Conservation (phyloP, 768 basidiomycete genomes). For the Cystofilobasidium bisporidii region DNA sequence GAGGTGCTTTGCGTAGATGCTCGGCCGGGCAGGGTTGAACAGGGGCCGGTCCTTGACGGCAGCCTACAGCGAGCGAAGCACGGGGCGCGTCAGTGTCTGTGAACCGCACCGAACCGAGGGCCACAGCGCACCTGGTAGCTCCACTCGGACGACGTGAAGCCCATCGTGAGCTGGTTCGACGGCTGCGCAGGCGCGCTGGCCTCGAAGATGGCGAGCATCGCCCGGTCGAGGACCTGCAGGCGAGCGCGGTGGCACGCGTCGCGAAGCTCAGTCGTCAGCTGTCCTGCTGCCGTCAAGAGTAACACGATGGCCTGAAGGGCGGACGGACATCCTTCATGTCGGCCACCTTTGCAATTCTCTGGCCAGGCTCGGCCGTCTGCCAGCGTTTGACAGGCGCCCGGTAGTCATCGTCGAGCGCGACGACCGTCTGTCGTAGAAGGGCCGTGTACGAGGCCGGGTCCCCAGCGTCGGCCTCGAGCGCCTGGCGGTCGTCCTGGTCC, state of each 20-base stretch:
- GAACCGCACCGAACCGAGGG: no score
- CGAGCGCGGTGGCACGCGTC: neutral
- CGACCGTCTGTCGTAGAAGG: slow-evolving; percentile 1
- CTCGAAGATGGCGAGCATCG: slow-evolving; percentile 15
- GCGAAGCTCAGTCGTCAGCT: neutral
- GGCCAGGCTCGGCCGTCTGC: neutral
- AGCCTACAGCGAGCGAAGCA: neutral
- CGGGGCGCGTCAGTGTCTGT: neutral
- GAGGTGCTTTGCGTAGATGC: slow-evolving; percentile 34
- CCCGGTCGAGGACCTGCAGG: slow-evolving; percentile 9
- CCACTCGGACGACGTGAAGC: slow-evolving; percentile 7
- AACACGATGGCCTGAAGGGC: no score
- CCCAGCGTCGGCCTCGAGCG: no score
- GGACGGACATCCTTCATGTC: slow-evolving; percentile 14
- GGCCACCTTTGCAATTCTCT: neutral
- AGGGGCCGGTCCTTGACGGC: neutral
- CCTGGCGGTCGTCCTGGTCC: no score
- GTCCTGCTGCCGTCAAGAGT: no score
- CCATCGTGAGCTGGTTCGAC: slow-evolving; percentile 25
- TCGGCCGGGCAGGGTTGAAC: slow-evolving; percentile 32
- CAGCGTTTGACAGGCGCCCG: neutral
- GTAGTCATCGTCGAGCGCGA: neutral
- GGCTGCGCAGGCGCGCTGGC: neutral
- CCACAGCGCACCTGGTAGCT: slow-evolving; percentile 3
- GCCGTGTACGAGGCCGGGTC: neutral